Conservation (phyloP, 805 yeast genomes). For the Jamesozyma piceae region DNA sequence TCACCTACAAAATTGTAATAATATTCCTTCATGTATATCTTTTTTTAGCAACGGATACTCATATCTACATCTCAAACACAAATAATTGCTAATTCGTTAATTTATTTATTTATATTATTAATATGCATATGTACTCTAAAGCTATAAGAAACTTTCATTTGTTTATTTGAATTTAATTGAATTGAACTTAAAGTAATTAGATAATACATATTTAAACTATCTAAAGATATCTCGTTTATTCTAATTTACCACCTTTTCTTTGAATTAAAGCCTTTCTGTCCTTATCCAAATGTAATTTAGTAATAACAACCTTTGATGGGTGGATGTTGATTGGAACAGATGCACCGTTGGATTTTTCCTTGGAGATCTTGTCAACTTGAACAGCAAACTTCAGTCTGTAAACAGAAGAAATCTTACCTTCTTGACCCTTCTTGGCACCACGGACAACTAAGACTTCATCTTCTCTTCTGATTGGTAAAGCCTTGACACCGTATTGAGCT, state of each 20-base stretch:
- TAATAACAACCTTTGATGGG: conserved; percentile 97
- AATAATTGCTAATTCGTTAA: no score
- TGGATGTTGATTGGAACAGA: conserved; percentile 92
- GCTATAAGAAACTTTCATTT: no score
- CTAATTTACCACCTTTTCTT: conserved; percentile 95
- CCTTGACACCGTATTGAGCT: conserved; percentile 89
- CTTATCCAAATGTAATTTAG: conserved; percentile 94
- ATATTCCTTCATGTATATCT: no score
- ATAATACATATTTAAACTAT: no score
- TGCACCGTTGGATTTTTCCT: conserved; percentile 96
- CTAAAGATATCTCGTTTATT: no score
- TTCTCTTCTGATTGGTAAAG: conserved; percentile 94
- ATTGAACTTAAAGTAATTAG: no score
- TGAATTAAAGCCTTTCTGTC: conserved; percentile 95
- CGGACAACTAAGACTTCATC: conserved; percentile 93
- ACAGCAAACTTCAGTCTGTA: conserved; percentile 96
- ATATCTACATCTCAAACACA: no score
- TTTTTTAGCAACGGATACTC: no score
- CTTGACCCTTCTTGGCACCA: conserved; percentile 98
- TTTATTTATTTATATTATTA: no score
- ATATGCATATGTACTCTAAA: no score
- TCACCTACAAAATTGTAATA: no score
- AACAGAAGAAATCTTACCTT: conserved; percentile 92
- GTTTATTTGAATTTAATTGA: no score
- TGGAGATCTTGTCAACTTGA: conserved; percentile 92